Conservation (phyloP, 169 alveolate genomes). For the Cryptosporidium ryanae region DNA sequence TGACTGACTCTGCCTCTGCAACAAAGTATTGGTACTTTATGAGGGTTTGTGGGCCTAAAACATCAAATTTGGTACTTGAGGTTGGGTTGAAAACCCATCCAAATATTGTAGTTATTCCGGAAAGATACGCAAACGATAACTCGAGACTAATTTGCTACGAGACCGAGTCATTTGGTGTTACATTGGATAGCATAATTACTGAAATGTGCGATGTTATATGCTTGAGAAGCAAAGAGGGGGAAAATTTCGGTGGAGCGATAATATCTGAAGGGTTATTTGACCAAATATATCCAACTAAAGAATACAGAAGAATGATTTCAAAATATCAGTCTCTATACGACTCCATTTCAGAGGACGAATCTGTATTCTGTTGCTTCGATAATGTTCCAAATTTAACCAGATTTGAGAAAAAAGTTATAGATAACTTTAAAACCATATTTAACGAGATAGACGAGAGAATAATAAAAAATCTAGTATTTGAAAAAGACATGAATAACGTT, state of each 20-base stretch:
- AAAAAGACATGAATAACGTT: constrained; percentile 75
- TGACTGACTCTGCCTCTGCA: constrained; percentile 89
- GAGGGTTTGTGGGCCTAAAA: constrained; percentile 89
- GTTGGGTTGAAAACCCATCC: constrained; percentile 88
- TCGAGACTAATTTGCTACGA: constrained; percentile 76
- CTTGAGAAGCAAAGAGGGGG: constrained; percentile 91
- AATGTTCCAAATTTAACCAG: background rate
- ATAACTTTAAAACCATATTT: constrained; percentile 43
- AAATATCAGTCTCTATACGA: background rate
- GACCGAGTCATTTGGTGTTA: constrained; percentile 87
- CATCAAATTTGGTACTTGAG: constrained; percentile 87
- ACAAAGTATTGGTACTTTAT: constrained; percentile 89
- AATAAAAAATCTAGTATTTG: background rate
- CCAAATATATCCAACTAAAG: constrained; percentile 93
- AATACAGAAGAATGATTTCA: constrained; percentile 87
- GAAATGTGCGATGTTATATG: constrained; percentile 95
- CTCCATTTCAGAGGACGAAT: background rate
- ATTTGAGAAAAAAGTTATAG: constrained; percentile 29
- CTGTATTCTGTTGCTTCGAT: background rate
- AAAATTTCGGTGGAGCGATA: constrained; percentile 94
- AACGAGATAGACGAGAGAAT: constrained; percentile 13
- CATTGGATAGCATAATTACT: constrained; percentile 92
- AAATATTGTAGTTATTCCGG: constrained; percentile 85
- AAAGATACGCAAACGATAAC: constrained; percentile 76
- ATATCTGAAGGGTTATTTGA: constrained; percentile 96